Base-by-base conservation (phyloP, 345 rosid genomes). In the Schrenkiella parvula region DNA sequence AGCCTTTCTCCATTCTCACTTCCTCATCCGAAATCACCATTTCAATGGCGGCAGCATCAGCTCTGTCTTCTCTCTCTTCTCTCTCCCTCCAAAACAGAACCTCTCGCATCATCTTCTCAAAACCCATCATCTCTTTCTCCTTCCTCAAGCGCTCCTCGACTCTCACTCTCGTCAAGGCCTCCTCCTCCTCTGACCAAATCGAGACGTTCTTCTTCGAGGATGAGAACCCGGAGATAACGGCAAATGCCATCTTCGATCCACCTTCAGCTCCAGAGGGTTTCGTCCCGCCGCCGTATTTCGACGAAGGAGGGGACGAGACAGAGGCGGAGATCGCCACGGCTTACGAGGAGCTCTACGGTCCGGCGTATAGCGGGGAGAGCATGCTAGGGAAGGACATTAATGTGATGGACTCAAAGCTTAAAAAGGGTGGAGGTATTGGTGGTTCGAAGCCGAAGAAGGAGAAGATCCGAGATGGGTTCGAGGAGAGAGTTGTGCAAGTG, bases 401-500 rank as follows among this genome's bases (percentile, higher is more conserved):
- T 7, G 92, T 83, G 42, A 87, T 89, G 96, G 91, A 93, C 64
- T 78, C 88, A 1, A 90, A 82, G 75, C 9, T 78, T 41, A 86
- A 86, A 65, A 88, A 83, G 65, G 52, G 72, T 0, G 69, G 79
- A 19, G 79, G 80, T 3, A 35, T 77, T 21, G 83, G 82, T 12
- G 89, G 89, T 19, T 52, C 75, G 56, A 86, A 81, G 66, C 57
- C 42, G 4, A 86, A 84, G 83, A 84, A 76, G 54, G 87, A 88
- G 76, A 91, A 87, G 75, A 39, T 81, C 1, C 75, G 79, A 62
- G 97, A 93, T 51, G 97, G 90, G 58, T 84, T 91, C 31, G 96
- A 93, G 15, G 98, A 93, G 88, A 83, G 96, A 60, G 98, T 93
- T 39, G 82, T 91, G 23, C 93, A 89, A 73, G 91, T 88, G 3